Evolutionary conservation across 2,329 filamentous ascomycete genomes (phyloP).

Genomic region (Monosporascus cannonballus): DNA sequence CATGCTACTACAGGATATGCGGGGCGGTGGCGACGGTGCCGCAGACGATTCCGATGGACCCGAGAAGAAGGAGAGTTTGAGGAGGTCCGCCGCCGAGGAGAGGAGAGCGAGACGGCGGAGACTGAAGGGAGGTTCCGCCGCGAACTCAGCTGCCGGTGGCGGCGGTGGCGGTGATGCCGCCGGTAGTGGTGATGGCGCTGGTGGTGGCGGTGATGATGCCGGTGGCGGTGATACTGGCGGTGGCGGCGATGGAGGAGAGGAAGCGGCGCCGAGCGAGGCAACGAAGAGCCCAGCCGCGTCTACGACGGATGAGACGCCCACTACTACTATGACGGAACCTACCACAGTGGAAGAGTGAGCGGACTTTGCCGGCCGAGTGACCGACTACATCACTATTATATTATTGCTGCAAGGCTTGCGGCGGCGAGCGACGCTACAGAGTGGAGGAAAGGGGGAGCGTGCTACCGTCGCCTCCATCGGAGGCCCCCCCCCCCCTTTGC

Average conservation of each 20-base stretch:
- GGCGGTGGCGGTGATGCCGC: neutral
- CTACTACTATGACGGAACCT: neutral
- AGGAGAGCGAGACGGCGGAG: conserved; percentile 25
- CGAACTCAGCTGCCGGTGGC: conserved; percentile 9
- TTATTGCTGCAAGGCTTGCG: neutral
- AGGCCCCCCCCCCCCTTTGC: neutral
- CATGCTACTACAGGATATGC: conserved; percentile 75
- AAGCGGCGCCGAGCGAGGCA: neutral
- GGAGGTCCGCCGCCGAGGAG: conserved; percentile 43
- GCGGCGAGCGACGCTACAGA: neutral
- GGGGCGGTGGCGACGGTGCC: conserved; percentile 56
- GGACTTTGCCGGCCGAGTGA: neutral
- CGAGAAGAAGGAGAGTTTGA: conserved; percentile 52
- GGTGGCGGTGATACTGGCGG: neutral
- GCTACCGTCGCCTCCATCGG: neutral
- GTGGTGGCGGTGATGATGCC: no score
- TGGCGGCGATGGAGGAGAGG: neutral
- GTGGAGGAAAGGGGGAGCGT: neutral
- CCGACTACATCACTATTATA: neutral
- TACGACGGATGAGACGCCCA: neutral
- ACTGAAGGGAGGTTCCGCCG: conserved; percentile 22
- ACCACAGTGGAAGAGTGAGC: neutral
- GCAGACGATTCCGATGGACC: conserved; percentile 49
- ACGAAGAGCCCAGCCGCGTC: neutral
- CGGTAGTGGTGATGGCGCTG: neutral